Evolutionary conservation across 805 yeast genomes (phyloP), one percentile per base, ranked within the genome.

Genomic region (Clavispora phyllophila): DNA sequence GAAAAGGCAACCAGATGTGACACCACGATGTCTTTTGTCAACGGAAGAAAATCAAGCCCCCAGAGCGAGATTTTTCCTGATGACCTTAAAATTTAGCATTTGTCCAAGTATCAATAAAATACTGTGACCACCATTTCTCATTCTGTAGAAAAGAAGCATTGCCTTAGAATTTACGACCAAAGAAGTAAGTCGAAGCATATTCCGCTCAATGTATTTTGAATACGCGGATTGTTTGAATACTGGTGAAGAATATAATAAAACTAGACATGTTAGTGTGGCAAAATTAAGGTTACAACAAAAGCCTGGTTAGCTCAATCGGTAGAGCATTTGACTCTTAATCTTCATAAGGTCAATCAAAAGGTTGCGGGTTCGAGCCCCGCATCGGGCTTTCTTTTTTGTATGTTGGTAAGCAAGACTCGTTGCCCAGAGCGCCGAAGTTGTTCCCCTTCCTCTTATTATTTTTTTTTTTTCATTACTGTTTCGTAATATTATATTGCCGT

Each of bases 1-100:
- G 50, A 50, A n/a, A 54, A 46, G 23, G 73, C 73, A 12, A 50
- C 58, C 10, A 55, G 73, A 40, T 60, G 54, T 27, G 68, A 68
- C 44, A 68, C 73, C 3, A 59, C 63, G 18, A 62, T 51, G 56
- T 51, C 56, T 5, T 48, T 32, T 25, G 50, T 48, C 15, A 40
- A 50, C 29, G 44, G 43, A 20, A 51, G 49, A 15, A 45, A 36
- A 19, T 51, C 55, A 18, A 51, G 55, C 29, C 54, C 55, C 4
- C 49, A 48, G 19, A 51, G 54, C 33, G 55, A 51, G 32, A 32
- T 43, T 9, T 43, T 32, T 53, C 42, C 63, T 53, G 66, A 53
- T 51, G 22, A 56, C 55, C 58, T 55, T 61, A 23, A 59, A 62
- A 59, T 29, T 29, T 29, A 29, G 33, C 33, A 29, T 29, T 28